phyloP scores from a whole-genome alignment of 331 rosid genomes.

The Prunus yedoensis region DNA sequence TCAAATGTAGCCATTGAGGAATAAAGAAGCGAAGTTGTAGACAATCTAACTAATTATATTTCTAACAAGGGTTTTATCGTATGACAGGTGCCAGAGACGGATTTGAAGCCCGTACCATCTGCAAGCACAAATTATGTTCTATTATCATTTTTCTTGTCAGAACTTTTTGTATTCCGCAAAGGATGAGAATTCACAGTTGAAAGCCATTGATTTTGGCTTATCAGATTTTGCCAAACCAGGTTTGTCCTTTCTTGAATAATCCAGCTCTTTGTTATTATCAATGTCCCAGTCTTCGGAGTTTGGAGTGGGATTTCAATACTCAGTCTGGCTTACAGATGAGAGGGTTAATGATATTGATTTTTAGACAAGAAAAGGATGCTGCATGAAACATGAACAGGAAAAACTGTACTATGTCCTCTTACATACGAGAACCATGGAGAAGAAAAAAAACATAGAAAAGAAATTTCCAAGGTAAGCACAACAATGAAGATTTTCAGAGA shows the following conservation, averaged over 20 bases:
- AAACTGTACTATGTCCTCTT: not conserved
- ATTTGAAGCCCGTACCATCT: constrained; percentile 22
- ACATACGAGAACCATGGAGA: not conserved
- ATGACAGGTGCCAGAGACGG: constrained; percentile 49
- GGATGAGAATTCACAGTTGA: constrained; percentile 81
- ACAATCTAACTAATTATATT: not conserved
- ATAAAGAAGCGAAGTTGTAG: not conserved
- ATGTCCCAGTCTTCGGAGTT: not conserved
- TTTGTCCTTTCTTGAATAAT: constrained; percentile 30
- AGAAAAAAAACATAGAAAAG: not conserved
- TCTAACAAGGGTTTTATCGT: constrained; percentile 22
- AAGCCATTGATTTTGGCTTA: constrained; percentile 96
- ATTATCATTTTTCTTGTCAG: constrained; percentile 35
- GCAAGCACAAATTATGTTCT: constrained; percentile 31
- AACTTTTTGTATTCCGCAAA: constrained; percentile 77
- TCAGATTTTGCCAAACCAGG: constrained; percentile 97
- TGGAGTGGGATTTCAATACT: constrained; percentile 24
- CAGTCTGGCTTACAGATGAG: constrained; percentile 59
- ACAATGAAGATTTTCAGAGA: not conserved
- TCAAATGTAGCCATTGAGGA: not conserved
- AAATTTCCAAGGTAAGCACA: not conserved
- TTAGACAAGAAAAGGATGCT: not conserved
- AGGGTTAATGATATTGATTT: constrained; percentile 78
- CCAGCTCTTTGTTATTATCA: not conserved
- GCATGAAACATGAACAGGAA: constrained; percentile 3